Evolutionary conservation across 1,284 basidiomycete genomes (phyloP).

Genomic region (Ceratobasidium sp.): DNA sequence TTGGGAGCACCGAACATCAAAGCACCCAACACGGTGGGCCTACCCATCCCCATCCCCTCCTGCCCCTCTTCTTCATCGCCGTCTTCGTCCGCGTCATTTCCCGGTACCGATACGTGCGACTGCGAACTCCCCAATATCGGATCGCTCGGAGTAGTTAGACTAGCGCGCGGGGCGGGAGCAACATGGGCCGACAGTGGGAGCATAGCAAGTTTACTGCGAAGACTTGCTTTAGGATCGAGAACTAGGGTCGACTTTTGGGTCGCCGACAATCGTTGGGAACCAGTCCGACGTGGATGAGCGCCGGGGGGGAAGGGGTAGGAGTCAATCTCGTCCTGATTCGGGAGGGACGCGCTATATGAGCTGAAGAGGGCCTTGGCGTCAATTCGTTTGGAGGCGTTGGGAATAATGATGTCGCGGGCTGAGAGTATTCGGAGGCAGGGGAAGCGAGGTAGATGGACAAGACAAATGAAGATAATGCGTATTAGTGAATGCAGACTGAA

Average conservation of each 20-base stretch:
- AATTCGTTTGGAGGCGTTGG: conserved; percentile 21
- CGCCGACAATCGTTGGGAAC: too few species aligned
- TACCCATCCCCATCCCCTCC: neutral
- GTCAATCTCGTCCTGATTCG: conserved; percentile 22
- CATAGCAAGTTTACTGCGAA: conserved; percentile 17
- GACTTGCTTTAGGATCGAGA: neutral
- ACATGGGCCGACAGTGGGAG: conserved; percentile 1
- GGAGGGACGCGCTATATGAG: neutral
- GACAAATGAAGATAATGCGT: too few species aligned
- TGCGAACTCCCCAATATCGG: conserved; percentile 27
- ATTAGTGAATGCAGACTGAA: neutral
- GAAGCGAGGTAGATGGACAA: neutral
- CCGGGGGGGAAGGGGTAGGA: conserved; percentile 34
- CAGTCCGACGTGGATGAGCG: neutral
- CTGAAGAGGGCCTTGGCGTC: conserved; percentile 19
- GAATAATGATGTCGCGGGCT: conserved; percentile 18
- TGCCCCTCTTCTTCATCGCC: neutral
- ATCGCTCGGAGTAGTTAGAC: conserved; percentile 6
- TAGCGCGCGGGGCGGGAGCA: neutral
- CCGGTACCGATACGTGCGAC: too few species aligned
- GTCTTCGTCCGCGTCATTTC: neutral
- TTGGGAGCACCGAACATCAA: conserved; percentile 11
- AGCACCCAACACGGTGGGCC: neutral
- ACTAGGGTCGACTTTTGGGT: neutral
- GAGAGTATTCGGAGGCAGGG: neutral